A percentile compares a stretch with the other conserved stretches of the same genome.
These are phyloP conservation scores for rapeseed (Brassica napus) DNA, from an alignment of 345 rosid genomes.

Conservation along the genomic window Da-Ae NC_063444.1:49356501-49357000, in stretches of 20 bases:
- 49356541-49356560: conserved; percentile 1
- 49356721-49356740: not conserved
- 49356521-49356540: conserved; percentile 1
- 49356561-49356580: conserved; percentile 67
- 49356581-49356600: conserved; percentile 70
- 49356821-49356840: conserved; percentile 93
- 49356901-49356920: conserved; percentile 3
- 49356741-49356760: conserved; percentile 29
- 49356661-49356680: conserved; percentile 85
- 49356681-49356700: conserved; percentile 80
- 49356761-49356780: conserved; percentile 93
- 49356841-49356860: not conserved
- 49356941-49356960: conserved; percentile 95
- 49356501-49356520: conserved; percentile 20
- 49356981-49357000: conserved; percentile 98
- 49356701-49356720: conserved; percentile 16
- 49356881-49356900: not conserved
- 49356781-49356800: conserved; percentile 89
- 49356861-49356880: not conserved
- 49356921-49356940: conserved; percentile 93
- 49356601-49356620: conserved; percentile 86
- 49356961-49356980: conserved; percentile 91
- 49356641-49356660: conserved; percentile 95
- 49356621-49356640: conserved; percentile 98
- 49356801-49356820: conserved; percentile 88